A percentile compares a stretch with the other conserved stretches of the same genome.
These are phyloP conservation scores for Penicillium sp. DNA, from an alignment of 2,329 filamentous ascomycete genomes.

Conservation along the genomic window DNA sequence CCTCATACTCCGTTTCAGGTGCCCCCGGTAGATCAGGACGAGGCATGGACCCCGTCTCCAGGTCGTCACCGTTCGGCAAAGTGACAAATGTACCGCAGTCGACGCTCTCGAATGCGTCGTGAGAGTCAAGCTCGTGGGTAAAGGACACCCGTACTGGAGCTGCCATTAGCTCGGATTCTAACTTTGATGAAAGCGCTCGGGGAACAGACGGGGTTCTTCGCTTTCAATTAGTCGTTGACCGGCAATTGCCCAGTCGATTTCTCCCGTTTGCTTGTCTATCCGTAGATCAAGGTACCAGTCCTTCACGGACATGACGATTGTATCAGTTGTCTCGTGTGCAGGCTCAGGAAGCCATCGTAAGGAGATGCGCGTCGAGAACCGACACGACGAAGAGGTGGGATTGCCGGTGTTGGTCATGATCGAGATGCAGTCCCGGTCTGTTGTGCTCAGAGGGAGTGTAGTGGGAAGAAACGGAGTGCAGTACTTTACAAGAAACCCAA, in stretches of 20 bases:
- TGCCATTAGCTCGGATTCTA: neutral
- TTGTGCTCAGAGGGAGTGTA: neutral
- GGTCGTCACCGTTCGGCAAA: constrained; percentile 44
- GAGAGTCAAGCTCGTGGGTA: constrained; percentile 44
- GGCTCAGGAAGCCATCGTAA: constrained; percentile 47
- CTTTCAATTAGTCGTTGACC: constrained; percentile 43
- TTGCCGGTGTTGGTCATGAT: constrained; percentile 15
- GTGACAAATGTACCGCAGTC: constrained; percentile 43
- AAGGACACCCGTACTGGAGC: constrained; percentile 38
- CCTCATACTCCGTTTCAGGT: constrained; percentile 59
- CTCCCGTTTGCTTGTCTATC: constrained; percentile 37
- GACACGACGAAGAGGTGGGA: constrained; percentile 14
- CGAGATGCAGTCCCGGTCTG: too few species aligned
- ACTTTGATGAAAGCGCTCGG: too few species aligned
- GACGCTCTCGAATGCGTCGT: constrained; percentile 33
- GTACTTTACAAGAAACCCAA: neutral
- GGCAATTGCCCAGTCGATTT: constrained; percentile 49
- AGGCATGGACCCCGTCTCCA: constrained; percentile 45
- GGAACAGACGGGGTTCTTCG: constrained; percentile 36
- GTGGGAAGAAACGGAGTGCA: neutral
- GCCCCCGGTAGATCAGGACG: constrained; percentile 37
- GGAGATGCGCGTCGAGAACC: constrained; percentile 45
- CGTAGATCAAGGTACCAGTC: constrained; percentile 49
- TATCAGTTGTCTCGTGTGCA: constrained; percentile 47
- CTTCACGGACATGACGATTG: constrained; percentile 46